Evolutionary conservation across 2,329 filamentous ascomycete genomes (phyloP).

Genomic region (Pseudogymnoascus sp.): DNA sequence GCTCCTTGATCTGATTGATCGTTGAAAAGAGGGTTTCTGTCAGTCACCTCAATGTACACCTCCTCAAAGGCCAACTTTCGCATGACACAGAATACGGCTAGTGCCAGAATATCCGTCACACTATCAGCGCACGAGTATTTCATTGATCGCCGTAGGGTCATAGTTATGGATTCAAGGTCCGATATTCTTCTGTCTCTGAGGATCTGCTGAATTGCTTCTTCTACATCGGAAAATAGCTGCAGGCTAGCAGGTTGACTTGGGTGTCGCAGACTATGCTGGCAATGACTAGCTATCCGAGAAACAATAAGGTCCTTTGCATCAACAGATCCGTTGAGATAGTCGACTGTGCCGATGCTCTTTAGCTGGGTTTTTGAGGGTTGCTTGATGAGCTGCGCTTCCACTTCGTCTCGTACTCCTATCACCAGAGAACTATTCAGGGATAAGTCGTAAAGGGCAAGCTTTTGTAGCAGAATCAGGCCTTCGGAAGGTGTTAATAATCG

Average conservation of each 20-base stretch:
- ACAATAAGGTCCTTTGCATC: slow-evolving; percentile 29
- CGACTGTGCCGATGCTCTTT: slow-evolving; percentile 31
- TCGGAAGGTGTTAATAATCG: slow-evolving; percentile 35
- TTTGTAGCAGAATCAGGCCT: slow-evolving; percentile 32
- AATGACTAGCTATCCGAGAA: slow-evolving; percentile 35
- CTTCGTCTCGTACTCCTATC: slow-evolving; percentile 27
- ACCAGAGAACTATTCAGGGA: slow-evolving; percentile 24
- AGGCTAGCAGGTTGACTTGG: slow-evolving; percentile 30
- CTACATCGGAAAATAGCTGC: slow-evolving; percentile 33
- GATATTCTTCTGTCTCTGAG: slow-evolving; percentile 14
- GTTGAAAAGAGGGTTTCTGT: slow-evolving; percentile 54
- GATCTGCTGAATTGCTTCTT: slow-evolving; percentile 16
- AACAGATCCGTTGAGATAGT: slow-evolving; percentile 33
- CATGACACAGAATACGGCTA: slow-evolving; percentile 51
- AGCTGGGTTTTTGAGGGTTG: slow-evolving; percentile 33
- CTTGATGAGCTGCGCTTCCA: slow-evolving; percentile 31
- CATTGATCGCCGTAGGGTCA: slow-evolving; percentile 11
- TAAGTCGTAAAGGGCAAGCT: slow-evolving; percentile 16
- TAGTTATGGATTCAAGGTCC: slow-evolving; percentile 16
- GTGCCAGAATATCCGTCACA: slow-evolving; percentile 46
- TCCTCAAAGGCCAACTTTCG: slow-evolving; percentile 52
- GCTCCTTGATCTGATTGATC: slow-evolving; percentile 55
- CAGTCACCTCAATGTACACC: slow-evolving; percentile 55
- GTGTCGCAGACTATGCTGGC: slow-evolving; percentile 29
- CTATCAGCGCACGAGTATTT: slow-evolving; percentile 30